Percentiles rank a stretch among this genome's conserved stretches.
Evolutionary conservation across 1,139 yeast genomes (phyloP).

Genomic region (Nadsonia commutata): DNA sequence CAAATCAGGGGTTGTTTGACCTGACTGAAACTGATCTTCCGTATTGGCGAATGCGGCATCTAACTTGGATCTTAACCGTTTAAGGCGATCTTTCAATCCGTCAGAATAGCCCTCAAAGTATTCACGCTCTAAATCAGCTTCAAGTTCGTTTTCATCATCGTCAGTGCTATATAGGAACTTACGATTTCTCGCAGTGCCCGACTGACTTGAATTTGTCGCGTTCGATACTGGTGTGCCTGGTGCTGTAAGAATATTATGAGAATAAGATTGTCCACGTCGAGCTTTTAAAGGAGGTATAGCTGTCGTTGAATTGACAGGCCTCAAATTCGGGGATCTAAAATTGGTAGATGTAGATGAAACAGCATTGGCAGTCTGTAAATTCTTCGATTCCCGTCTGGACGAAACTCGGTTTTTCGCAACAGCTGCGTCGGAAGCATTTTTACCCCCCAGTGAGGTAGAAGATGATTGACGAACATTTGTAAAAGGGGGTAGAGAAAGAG

Average conservation of each 20-base stretch:
- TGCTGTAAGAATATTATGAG: not conserved
- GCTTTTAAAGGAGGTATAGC: not conserved
- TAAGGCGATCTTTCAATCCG: constrained; percentile 34
- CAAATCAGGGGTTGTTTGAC: not conserved
- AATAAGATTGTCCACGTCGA: not conserved
- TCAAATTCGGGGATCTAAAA: not conserved
- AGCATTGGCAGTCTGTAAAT: too few species aligned
- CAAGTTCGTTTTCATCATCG: constrained; percentile 54
- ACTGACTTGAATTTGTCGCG: not conserved
- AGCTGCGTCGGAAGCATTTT: too few species aligned
- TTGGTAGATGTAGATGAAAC: not conserved
- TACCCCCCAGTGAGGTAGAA: too few species aligned
- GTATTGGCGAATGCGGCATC: not conserved
- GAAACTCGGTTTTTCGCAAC: too few species aligned
- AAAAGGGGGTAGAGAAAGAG: too few species aligned
- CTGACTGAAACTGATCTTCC: not conserved
- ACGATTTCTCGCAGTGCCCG: constrained; percentile 7
- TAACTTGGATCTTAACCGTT: constrained; percentile 2
- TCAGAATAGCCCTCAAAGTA: constrained; percentile 61
- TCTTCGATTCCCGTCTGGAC: too few species aligned
- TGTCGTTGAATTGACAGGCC: not conserved
- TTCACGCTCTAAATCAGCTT: constrained; percentile 43
- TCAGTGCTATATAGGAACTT: constrained; percentile 34
- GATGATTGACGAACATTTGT: too few species aligned
- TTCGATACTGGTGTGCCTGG: constrained; percentile 1